phyloP scores from a whole-genome alignment of 2,329 filamentous ascomycete species.

The Colletotrichum lini region DNA sequence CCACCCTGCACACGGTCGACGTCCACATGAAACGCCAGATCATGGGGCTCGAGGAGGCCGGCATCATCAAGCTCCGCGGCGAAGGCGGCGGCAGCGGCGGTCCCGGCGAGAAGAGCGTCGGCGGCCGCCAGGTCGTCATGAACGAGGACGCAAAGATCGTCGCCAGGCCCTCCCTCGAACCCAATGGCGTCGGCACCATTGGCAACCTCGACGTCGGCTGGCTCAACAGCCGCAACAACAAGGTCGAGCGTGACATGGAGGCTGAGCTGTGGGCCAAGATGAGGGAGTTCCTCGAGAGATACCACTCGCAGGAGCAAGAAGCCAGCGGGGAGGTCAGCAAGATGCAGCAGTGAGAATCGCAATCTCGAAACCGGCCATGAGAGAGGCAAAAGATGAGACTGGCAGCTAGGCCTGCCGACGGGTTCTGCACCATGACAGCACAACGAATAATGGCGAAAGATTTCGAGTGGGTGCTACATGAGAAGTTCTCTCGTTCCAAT shows the following conservation, averaged over 20 bases:
- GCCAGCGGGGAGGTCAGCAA: slow-evolving; percentile 38
- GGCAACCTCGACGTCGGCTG: slow-evolving; percentile 85
- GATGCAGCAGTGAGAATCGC: slow-evolving; percentile 29
- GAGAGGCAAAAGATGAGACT: not conserved
- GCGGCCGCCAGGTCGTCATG: slow-evolving; percentile 46
- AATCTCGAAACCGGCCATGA: not conserved
- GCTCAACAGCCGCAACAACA: slow-evolving; percentile 88
- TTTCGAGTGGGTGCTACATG: not conserved
- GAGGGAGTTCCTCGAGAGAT: slow-evolving; percentile 54
- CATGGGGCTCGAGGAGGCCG: slow-evolving; percentile 84
- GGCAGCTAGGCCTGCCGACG: not conserved
- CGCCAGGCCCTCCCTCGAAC: slow-evolving; percentile 61
- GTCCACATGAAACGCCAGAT: slow-evolving; percentile 83
- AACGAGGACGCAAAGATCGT: slow-evolving; percentile 43
- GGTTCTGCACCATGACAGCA: not conserved
- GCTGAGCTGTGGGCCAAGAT: slow-evolving; percentile 78
- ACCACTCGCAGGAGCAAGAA: slow-evolving; percentile 29
- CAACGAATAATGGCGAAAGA: not conserved
- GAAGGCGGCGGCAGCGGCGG: slow-evolving; percentile 41
- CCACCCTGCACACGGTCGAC: slow-evolving; percentile 80
- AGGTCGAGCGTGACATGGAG: slow-evolving; percentile 87
- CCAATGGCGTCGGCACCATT: slow-evolving; percentile 69
- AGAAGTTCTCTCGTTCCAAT: not conserved
- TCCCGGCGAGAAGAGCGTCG: not conserved
- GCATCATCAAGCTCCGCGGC: slow-evolving; percentile 72